phyloP scores from a whole-genome alignment of 352 stramenopile genomes.

The Pythium scleroteichum region DNA sequence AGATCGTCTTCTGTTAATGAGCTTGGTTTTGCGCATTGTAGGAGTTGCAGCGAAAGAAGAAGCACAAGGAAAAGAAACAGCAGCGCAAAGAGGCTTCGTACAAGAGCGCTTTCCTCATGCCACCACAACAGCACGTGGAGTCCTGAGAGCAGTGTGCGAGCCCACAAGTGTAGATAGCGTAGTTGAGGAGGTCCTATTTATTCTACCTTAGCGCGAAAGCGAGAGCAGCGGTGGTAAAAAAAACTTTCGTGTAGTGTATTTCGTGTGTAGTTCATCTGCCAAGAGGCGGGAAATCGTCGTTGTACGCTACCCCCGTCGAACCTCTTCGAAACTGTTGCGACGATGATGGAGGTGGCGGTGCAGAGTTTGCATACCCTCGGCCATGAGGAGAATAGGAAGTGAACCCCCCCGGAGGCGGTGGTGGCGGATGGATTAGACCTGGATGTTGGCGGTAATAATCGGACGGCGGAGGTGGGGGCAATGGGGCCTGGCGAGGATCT shows the following conservation, averaged over 20 bases:
- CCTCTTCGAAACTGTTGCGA: conserved; percentile 29
- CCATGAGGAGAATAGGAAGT: conserved; percentile 22
- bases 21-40: conserved; percentile 24
- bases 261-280: conserved; percentile 32
- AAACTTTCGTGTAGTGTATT: conserved; percentile 5
- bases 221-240: background rate
- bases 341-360: conserved; percentile 21
- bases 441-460: conserved; percentile 22
- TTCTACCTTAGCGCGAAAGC: background rate
- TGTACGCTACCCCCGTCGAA: conserved; percentile 39
- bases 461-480: conserved; percentile 17
- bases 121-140: background rate
- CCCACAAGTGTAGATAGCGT: background rate
- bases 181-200: conserved; percentile 12
- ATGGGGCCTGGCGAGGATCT: conserved; percentile 14
- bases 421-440: conserved; percentile 5
- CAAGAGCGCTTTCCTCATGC: conserved; percentile 27
- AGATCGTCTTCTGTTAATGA: too few species aligned
- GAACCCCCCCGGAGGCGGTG: conserved; percentile 13
- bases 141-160: background rate
- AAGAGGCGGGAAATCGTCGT: conserved; percentile 75
- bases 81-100: conserved; percentile 55
- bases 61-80: conserved; percentile 72
- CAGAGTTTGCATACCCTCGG: conserved; percentile 22
- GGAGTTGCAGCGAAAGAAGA: conserved; percentile 72